A percentile compares a stretch with the other conserved stretches of the same genome.
Evolutionary conservation across 2,329 filamentous ascomycete species (phyloP).

Genomic region (Chaetomium olivaceum): DNA sequence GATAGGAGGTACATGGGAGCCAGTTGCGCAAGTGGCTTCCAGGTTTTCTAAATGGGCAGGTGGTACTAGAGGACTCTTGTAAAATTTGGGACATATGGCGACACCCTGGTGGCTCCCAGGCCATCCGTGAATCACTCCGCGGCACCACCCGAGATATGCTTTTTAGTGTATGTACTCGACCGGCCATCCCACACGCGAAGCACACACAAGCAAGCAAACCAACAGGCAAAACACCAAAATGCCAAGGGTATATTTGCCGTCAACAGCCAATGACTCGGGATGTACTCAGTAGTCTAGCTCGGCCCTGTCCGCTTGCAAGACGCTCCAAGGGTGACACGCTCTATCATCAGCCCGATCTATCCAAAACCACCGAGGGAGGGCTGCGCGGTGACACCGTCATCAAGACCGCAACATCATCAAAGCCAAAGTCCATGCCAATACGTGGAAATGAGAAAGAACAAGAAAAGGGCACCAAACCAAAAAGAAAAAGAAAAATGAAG

Average conservation of each 20-base stretch:
- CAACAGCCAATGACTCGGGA: background rate
- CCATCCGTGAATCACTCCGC: too few species aligned
- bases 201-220: background rate
- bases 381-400: background rate
- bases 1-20: too few species aligned
- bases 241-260: constrained; percentile 2
- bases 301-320: background rate
- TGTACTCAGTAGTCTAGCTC: background rate
- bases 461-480: background rate
- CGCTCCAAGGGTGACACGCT: background rate
- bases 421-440: background rate
- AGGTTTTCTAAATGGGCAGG: too few species aligned
- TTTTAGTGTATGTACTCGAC: too few species aligned
- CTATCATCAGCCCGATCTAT: background rate
- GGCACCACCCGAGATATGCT: too few species aligned
- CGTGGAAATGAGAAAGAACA: background rate
- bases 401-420: background rate
- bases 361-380: background rate
- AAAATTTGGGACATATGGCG: too few species aligned
- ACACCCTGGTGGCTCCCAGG: too few species aligned
- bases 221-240: background rate
- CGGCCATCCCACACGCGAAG: background rate
- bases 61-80: too few species aligned
- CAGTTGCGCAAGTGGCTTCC: too few species aligned
- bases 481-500: background rate